Percentiles rank a stretch among this genome's conserved stretches.
These are phyloP conservation scores for Blastobotrys mokoenaii DNA, from an alignment of 805 yeast species.

Conservation along the genomic window DNA sequence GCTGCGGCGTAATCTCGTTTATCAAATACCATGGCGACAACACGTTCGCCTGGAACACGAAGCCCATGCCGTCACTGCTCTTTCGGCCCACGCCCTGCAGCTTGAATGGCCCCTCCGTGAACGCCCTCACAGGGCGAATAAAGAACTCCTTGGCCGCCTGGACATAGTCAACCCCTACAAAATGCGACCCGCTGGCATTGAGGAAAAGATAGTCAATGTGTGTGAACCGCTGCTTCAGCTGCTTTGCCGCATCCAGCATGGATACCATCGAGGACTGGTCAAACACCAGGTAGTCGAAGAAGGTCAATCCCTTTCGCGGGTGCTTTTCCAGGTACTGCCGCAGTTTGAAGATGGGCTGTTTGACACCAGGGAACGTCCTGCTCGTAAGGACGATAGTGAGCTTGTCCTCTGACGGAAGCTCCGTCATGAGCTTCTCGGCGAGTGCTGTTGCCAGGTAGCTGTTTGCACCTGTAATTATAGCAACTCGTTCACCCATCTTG, in stretches of 20 bases:
- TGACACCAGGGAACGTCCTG: constrained; percentile 77
- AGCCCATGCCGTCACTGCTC: constrained; percentile 71
- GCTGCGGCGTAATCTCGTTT: constrained; percentile 49
- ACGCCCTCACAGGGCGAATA: constrained; percentile 64
- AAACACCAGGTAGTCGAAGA: constrained; percentile 81
- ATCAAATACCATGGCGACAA: constrained; percentile 88
- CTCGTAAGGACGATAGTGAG: constrained; percentile 83
- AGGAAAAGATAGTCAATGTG: constrained; percentile 72
- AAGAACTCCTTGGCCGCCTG: constrained; percentile 64
- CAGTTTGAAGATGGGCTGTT: constrained; percentile 58
- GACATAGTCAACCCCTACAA: constrained; percentile 79
- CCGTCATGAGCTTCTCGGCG: constrained; percentile 68
- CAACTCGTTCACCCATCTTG: constrained; percentile 17
- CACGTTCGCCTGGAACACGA: constrained; percentile 92
- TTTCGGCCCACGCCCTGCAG: constrained; percentile 71
- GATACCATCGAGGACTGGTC: constrained; percentile 90
- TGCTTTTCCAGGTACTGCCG: constrained; percentile 21
- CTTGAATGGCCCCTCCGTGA: constrained; percentile 83
- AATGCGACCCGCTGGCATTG: constrained; percentile 86
- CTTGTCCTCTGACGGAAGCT: constrained; percentile 42
- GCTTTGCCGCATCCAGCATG: constrained; percentile 63
- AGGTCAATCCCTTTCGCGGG: constrained; percentile 50
- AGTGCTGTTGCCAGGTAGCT: constrained; percentile 80
- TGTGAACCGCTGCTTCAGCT: constrained; percentile 52
- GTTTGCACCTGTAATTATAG: constrained; percentile 35